These are phyloP conservation scores for Simplicillium aogashimaense DNA, from an alignment of 2,329 filamentous ascomycete genomes.

Conservation along the genomic window DNA sequence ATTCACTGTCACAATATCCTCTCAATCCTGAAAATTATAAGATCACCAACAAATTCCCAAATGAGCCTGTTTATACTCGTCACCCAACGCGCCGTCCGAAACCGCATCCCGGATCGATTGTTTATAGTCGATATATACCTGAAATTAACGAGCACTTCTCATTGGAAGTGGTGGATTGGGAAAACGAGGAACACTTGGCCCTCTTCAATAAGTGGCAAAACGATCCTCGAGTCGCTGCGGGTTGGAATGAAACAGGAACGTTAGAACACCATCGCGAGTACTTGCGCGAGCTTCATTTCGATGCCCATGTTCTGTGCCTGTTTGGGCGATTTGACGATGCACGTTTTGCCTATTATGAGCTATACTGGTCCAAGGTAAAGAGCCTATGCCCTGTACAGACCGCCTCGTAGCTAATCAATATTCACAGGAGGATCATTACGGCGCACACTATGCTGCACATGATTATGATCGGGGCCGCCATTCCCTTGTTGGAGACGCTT, in stretches of 20 bases:
- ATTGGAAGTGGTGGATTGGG: constrained; percentile 58
- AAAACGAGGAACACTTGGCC: constrained; percentile 47
- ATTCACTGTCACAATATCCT: constrained; percentile 26
- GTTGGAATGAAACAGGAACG: constrained; percentile 69
- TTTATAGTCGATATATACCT: constrained; percentile 69
- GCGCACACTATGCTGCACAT: constrained; percentile 44
- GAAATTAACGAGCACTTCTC: constrained; percentile 65
- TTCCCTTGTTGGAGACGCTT: constrained; percentile 46
- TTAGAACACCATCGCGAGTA: constrained; percentile 63
- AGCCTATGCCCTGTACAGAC: background rate
- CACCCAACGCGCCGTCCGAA: constrained; percentile 62
- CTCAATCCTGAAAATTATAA: constrained; percentile 29
- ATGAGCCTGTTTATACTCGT: constrained; percentile 27
- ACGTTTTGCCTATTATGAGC: constrained; percentile 64
- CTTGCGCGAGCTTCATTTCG: constrained; percentile 52
- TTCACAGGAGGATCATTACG: constrained; percentile 42
- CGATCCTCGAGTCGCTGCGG: constrained; percentile 64
- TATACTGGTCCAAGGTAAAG: constrained; percentile 54
- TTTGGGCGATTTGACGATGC: constrained; percentile 60
- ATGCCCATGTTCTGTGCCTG: constrained; percentile 58
- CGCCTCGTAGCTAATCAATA: background rate
- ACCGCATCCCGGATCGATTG: constrained; percentile 52
- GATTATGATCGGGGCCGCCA: constrained; percentile 51
- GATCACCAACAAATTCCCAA: constrained; percentile 19
- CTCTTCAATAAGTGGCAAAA: constrained; percentile 74